Evolutionary conservation across 768 basidiomycete species (phyloP).

Genomic region (Rhodotorula diobovata): DNA sequence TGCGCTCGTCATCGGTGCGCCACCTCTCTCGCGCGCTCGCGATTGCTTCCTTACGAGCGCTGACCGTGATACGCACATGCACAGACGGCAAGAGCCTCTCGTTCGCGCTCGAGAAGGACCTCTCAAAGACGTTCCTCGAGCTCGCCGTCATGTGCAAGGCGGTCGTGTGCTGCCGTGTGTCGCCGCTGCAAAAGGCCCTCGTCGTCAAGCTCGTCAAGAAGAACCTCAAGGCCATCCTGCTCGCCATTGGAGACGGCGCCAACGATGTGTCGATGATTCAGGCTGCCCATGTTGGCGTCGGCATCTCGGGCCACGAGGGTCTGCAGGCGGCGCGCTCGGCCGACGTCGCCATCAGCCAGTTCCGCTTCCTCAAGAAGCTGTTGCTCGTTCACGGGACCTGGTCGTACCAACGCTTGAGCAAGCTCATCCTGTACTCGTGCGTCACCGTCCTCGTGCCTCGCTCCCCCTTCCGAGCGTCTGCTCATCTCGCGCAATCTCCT

Average conservation of each 20-base stretch:
- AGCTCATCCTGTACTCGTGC: conserved; percentile 86
- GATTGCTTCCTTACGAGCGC: conserved; percentile 7
- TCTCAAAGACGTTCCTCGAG: conserved; percentile 85
- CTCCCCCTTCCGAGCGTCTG: neutral
- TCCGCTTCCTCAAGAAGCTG: conserved; percentile 88
- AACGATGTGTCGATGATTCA: conserved; percentile 99
- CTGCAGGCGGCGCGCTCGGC: conserved; percentile 96
- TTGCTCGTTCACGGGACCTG: conserved; percentile 95
- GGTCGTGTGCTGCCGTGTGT: conserved; percentile 97
- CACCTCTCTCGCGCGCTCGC: no score
- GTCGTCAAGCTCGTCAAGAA: conserved; percentile 91
- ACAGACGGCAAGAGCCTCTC: conserved; percentile 90
- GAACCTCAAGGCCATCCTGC: conserved; percentile 82
- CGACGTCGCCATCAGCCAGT: conserved; percentile 89
- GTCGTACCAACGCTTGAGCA: conserved; percentile 93
- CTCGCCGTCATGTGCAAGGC: conserved; percentile 97
- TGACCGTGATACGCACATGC: conserved; percentile 1
- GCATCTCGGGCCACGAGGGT: conserved; percentile 97
- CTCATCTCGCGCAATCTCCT: neutral
- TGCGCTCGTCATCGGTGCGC: conserved; percentile 83
- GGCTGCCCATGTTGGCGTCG: conserved; percentile 95
- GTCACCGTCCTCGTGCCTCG: neutral
- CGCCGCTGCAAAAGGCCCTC: conserved; percentile 92
- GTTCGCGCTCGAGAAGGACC: conserved; percentile 87
- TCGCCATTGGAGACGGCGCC: conserved; percentile 97